phyloP scores from a whole-genome alignment of 2,329 filamentous ascomycete genomes.

The Cercospora zeina region DNA sequence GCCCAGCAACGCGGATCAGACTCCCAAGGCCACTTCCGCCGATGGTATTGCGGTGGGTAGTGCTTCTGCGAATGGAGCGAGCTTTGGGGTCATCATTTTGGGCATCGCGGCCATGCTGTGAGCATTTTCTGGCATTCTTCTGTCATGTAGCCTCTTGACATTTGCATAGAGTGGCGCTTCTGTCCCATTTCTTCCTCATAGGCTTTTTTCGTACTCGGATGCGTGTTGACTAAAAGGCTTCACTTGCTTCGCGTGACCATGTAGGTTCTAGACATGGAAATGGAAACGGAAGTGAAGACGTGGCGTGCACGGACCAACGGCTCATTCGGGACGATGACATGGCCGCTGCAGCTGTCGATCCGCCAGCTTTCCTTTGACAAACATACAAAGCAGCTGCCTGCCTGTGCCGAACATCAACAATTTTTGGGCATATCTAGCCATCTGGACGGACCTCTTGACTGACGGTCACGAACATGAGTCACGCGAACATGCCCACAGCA shows the following conservation, averaged over 20 bases:
- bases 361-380: conserved; percentile 17
- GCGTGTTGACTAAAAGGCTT: not conserved
- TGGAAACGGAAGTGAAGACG: not conserved
- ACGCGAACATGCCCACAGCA: not conserved
- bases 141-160: not conserved
- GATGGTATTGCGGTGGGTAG: not conserved
- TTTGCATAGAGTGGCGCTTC: not conserved
- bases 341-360: conserved; percentile 4
- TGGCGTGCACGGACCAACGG: not conserved
- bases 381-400: not conserved
- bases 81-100: conserved; percentile 6
- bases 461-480: conserved; percentile 32
- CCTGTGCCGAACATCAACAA: not conserved
- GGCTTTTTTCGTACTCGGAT: no score
- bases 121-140: conserved; percentile 1
- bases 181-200: not conserved
- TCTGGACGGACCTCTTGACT: conserved; percentile 32
- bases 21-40: not conserved
- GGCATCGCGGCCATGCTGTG: conserved; percentile 10
- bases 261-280: not conserved
- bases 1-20: not conserved
- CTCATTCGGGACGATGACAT: conserved; percentile 4
- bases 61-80: not conserved
- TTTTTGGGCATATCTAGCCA: not conserved
- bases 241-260: not conserved